Conservation (phyloP, 1,284 basidiomycete genomes). For the Exobasidium rhododendri region DNA sequence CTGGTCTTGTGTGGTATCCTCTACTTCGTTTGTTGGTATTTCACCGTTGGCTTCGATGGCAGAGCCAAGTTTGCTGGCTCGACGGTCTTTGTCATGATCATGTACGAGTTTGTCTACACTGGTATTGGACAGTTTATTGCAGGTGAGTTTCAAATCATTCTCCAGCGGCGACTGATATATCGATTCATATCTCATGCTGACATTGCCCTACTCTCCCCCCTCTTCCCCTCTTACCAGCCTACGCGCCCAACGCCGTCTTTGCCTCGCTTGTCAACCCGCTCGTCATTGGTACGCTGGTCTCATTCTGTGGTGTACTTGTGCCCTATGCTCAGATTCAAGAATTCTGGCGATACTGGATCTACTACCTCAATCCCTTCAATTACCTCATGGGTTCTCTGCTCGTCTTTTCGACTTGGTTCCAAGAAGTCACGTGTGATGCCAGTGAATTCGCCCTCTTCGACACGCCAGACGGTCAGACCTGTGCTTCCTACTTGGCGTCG, state of each 20-base stretch:
- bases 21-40: constrained; percentile 48
- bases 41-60: constrained; percentile 68
- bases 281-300: no score
- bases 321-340: constrained; percentile 57
- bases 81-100: constrained; percentile 1
- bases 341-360: constrained; percentile 40
- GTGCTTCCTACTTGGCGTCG: constrained; percentile 62
- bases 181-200: no score
- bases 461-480: constrained; percentile 73
- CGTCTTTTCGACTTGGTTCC: constrained; percentile 73
- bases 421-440: constrained; percentile 66
- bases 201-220: constrained; percentile 39
- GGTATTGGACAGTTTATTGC: constrained; percentile 4
- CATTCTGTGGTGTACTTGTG: constrained; percentile 67
- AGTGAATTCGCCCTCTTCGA: constrained; percentile 66
- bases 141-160: constrained; percentile 19
- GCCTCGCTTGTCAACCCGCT: constrained; percentile 62
- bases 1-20: constrained; percentile 59
- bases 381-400: constrained; percentile 60
- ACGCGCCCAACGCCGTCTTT: constrained; percentile 66
- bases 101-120: constrained; percentile 13
- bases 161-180: no score
- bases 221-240: no score
- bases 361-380: constrained; percentile 42
- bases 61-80: neutral